Evolutionary conservation across 306 rosid genomes (phyloP), one percentile per base, ranked within the genome.

Genomic region (Cicer judaicum): DNA sequence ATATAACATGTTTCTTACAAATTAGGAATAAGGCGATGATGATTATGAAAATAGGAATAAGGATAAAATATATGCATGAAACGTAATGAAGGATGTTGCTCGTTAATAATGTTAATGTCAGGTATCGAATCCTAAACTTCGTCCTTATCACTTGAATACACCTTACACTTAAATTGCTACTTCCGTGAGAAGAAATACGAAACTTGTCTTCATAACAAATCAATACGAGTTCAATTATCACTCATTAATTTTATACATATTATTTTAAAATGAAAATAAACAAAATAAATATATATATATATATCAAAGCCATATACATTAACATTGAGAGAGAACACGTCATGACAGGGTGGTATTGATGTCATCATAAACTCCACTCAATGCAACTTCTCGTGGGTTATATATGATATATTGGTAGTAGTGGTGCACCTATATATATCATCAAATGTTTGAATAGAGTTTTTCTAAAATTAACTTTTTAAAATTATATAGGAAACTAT

Each of bases 291-390:
- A n/a, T n/a, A n/a, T n/a, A n/a, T n/a, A 78, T 73, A 73, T 60
- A 67, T 72, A 80, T 49, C 66, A 56, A 57, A 63, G 49, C 64
- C 62, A 75, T 5, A 83, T 24, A 74, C 79, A 80, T 67, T 54
- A 40, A 83, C 54, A 80, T 60, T 74, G 77, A 78, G 78, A 52
- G 70, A 64, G 68, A 56, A 60, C 82, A 84, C 96, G 98, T 93
- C 95, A 93, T 90, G 97, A 89, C 80, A 85, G 85, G 89, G 96
- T 93, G 95, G 91, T 90, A 82, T 61, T 93, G 97, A 93, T 82
- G 93, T 90, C 97, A 93, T 88, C 80, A 84, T 85, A 57, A 85
- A 52, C 78, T 87, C 90, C 88, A 87, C 92, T 77, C 19, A 82
- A 71, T 72, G 77, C 72, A 46, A 61, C 64, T 69, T 71, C 85